Evolutionary conservation across 225 moss, liverwort and hornwort genomes (phyloP).

Genomic region (Sphagnum contortum): DNA sequence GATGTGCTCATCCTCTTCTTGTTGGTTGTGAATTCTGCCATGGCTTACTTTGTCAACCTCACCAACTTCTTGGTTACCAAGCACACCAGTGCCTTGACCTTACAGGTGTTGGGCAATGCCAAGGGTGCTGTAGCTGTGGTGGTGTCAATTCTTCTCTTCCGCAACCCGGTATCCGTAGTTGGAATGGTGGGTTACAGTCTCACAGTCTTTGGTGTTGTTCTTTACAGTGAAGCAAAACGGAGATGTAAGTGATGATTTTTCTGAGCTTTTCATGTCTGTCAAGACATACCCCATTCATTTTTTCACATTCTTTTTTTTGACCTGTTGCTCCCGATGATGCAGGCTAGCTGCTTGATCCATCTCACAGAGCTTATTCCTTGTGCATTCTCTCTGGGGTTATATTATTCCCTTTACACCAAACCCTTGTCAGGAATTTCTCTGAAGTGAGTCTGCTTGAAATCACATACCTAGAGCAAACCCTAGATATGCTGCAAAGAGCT

Average conservation of each 20-base stretch:
- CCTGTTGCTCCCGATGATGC: too few relatives aligned
- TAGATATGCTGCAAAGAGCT: too few relatives aligned
- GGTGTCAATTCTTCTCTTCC: conserved; percentile 87
- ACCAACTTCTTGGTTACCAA: conserved; percentile 98
- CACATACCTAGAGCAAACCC: too few relatives aligned
- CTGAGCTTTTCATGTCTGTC: too few relatives aligned
- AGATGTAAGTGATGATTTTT: conserved; percentile 43
- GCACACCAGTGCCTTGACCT: conserved; percentile 86
- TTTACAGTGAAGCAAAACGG: conserved; percentile 96
- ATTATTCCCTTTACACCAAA: too few relatives aligned
- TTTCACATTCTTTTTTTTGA: too few relatives aligned
- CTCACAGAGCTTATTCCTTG: too few relatives aligned
- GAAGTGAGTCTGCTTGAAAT: too few relatives aligned
- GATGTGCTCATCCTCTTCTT: conserved; percentile 63
- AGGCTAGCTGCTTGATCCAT: too few relatives aligned
- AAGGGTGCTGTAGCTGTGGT: conserved; percentile 97
- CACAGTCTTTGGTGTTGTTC: conserved; percentile 84
- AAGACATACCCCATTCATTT: too few relatives aligned
- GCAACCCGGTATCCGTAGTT: conserved; percentile 81
- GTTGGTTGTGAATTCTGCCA: conserved; percentile 73
- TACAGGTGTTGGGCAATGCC: conserved; percentile 95
- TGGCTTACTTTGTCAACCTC: conserved; percentile 97
- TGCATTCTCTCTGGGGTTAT: too few relatives aligned
- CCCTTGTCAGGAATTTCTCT: too few relatives aligned
- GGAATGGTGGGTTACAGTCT: conserved; percentile 89